Evolutionary conservation across 192 early-diverging fungal genomes (phyloP), one percentile per base, ranked within the genome.

Genomic region (Umbelopsis sp.): DNA sequence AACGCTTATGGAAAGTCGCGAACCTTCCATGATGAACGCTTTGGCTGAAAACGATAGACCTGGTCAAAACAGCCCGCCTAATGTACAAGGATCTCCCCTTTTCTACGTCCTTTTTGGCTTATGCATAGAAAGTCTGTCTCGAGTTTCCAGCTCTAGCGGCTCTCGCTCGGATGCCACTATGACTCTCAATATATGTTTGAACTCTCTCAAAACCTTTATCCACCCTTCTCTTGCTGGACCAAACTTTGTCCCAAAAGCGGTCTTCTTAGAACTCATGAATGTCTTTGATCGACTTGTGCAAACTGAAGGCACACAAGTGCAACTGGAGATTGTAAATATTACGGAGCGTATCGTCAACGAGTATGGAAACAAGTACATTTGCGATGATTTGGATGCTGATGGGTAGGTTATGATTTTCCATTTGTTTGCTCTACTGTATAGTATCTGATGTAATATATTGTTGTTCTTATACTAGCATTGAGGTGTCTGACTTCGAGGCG

Each of bases 81-180:
- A 85, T 47, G 31, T 20, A 3, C 31, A 36, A n/a, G 56, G 56
- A 34, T 62, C 56, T 2, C 56, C 56, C 14, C 53, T 84, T 26
- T 86, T 91, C 51, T 88, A 83, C 71, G 87, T 92, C 16, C 72
- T 95, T 25, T 85, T 89, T 77, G 92, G 92, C 22, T 78, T 93
- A 29, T 92, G 91, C 68, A 76, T 91, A 8, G 90, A 93, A 68
- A 82, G 82, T 21, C 53, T 84, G 49, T 83, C 82, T 7, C 75
- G 76, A 44, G 77, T 82, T 12, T 79, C 74, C 11, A 76, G 73
- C 44, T 80, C 78, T 22, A 83, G 77, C 21, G 54, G 59, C 43
- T 71, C 69, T 22, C 70, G 70, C 1, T 69, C 72, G 0, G 79
- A 83, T 20, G 76, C 75, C 8, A 74, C 83, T 21, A 76, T 49